Base-by-base conservation (phyloP, 2,329 filamentous ascomycete genomes). In the Colletotrichum sp. region DNA sequence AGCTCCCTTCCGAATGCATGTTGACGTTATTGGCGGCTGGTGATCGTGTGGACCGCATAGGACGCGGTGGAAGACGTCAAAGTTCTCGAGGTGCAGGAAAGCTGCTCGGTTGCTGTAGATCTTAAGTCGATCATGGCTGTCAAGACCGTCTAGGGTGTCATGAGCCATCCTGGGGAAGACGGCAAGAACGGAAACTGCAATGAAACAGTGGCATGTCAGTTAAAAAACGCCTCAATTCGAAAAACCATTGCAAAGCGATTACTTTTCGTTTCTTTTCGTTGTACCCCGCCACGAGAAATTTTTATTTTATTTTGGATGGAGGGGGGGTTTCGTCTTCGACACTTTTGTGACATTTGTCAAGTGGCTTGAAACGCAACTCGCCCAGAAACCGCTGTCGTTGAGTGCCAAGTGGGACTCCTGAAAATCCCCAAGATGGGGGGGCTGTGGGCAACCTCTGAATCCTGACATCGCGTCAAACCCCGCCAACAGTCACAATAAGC, bases 401-500 rank as follows among this genome's bases (percentile, higher is more conserved):
- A 72, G 47, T 58, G 65, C 69, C 66, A 70, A 72, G 70, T 65
- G 66, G 59, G 58, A 72, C 70, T 72, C 66, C 57, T 69, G 57
- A 31, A 65, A 70, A 63, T 66, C 43, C 64, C 27, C 69, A 27
- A 15, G 18, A 61, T 36, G 55, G 64, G 38, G 38, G 57, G 29
- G 43, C 43, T 33, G 27, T 36, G 13, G 18, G n/a, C 31, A 15
- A 29, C 11, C 61, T 54, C 27, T 11, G 27, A 36, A 21, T 38
- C 18, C 15, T 24, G 47, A 57, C n/a, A 36, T 38, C 47, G 29
- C 31, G 31, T 36, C 47, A 27, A 36, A 36, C 29, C 27, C 43
- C 31, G 47, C 13, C 29, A 55, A 57, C 5, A 33, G 18, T 5
- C 27, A 18, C 33, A 54, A 33, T 21, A 21, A 55, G 21, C 16